Conservation (phyloP, 805 yeast genomes). For the Tetrapisispora pingtungensis region DNA sequence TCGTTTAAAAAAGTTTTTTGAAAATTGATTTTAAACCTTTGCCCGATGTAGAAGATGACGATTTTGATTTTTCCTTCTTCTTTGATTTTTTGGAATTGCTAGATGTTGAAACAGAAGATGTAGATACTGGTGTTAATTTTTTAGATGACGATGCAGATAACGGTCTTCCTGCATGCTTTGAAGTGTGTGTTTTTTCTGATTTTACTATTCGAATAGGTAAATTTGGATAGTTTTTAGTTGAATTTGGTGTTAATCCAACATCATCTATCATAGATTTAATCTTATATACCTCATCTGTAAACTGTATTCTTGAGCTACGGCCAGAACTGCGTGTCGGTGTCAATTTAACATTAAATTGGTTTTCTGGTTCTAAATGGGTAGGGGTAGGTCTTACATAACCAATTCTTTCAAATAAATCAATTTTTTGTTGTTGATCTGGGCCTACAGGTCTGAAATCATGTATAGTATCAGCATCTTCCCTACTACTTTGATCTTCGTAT, state of each 20-base stretch:
- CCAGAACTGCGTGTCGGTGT: slow-evolving; percentile 13
- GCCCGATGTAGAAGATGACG: too few relatives aligned
- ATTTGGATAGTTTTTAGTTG: neutral
- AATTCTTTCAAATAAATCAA: slow-evolving; percentile 19
- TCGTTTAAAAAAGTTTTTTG: neutral
- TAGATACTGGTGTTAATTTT: neutral
- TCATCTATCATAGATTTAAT: slow-evolving; percentile 25
- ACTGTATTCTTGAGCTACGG: slow-evolving; percentile 23
- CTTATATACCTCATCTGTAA: slow-evolving; percentile 21
- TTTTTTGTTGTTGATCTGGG: slow-evolving; percentile 16
- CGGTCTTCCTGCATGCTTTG: neutral
- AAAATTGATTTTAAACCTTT: neutral
- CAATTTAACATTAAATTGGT: slow-evolving; percentile 9
- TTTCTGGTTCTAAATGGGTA: slow-evolving; percentile 13
- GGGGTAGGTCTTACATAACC: slow-evolving; percentile 26
- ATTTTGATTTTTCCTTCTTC: neutral
- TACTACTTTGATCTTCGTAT: slow-evolving; percentile 6
- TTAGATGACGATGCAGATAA: neutral
- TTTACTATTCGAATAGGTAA: slow-evolving; percentile 16
- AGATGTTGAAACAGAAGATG: neutral
- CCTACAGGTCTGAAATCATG: slow-evolving; percentile 23
- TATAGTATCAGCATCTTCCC: slow-evolving; percentile 15
- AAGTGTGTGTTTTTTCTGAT: slow-evolving; percentile 7
- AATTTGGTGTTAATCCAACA: neutral
- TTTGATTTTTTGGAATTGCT: neutral